Evolutionary conservation across 2,329 filamentous ascomycete species (phyloP), one percentile per base, ranked within the genome.

Genomic region (Calonectria fujianensis): DNA sequence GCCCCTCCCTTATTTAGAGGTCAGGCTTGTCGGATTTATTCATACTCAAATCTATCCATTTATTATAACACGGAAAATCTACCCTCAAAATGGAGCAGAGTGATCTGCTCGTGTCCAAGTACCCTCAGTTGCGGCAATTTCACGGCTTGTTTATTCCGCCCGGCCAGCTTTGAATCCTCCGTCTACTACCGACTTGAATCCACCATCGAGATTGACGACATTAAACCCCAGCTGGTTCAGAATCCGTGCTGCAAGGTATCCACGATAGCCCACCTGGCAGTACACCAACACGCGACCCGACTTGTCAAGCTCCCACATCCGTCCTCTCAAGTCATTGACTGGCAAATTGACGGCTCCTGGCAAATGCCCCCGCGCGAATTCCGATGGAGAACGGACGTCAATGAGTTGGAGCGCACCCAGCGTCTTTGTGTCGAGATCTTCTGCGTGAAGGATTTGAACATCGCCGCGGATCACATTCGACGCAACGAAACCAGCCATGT

Each of bases 401-500:
- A 74, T 45, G 16, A 74, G 20, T 48, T 74, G 73, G 31, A 74
- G 32, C n/a, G n/a, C n/a, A 16, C 2, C 20, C 11, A 69, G 31
- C 35, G 31, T 63, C 54, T 7, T 29, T n/a, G 57, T 24, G n/a
- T 20, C 27, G 6, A 74, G 51, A 7, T 74, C 64, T 14, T 48
- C 73, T 13, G 69, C 65, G 32, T 73, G 73, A 24, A 73, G 52
- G n/a, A 72, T 67, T 39, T 74, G 64, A n/a, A 68, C 63, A 35
- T 74, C 70, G 1, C 73, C 70, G 5, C 70, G 69, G 4, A 74
- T 54, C 4, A 74, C 45, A 24, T 73, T 74, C 16, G 51, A 50
- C 6, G 51, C 73, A 13, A 64, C 73, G 24, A 74, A 74, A 10
- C 73, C 70, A 18, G 70, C 73, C 73, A 73, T 74, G 39, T 74